Percentiles rank a stretch among this genome's conserved stretches.
These are phyloP conservation scores for Claviceps paspali DNA, from an alignment of 2,329 filamentous ascomycete genomes.

Conservation along the genomic window DNA sequence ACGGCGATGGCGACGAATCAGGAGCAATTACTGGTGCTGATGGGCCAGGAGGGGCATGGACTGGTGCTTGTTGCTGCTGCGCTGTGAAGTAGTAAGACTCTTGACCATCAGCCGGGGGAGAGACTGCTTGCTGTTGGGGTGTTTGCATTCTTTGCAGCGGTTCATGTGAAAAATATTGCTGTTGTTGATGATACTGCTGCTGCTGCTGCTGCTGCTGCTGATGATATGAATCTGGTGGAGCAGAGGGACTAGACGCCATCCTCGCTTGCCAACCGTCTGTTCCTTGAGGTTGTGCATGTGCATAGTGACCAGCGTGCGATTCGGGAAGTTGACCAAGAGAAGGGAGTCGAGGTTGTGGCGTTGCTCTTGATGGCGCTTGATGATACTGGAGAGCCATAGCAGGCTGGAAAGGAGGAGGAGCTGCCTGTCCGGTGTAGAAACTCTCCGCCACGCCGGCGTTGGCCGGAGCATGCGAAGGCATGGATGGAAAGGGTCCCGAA, in stretches of 20 bases:
- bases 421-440: slow-evolving; percentile 62
- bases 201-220: slow-evolving; percentile 11
- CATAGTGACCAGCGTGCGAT: slow-evolving; percentile 26
- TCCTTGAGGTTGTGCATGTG: slow-evolving; percentile 30
- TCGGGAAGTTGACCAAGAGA: slow-evolving; percentile 27
- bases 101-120: slow-evolving; percentile 31
- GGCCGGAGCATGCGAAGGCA: slow-evolving; percentile 38
- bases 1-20: slow-evolving; percentile 33
- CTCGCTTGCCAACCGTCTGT: slow-evolving; percentile 36
- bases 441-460: slow-evolving; percentile 50
- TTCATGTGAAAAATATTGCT: slow-evolving; percentile 13
- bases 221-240: slow-evolving; percentile 16
- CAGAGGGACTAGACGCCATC: slow-evolving; percentile 22
- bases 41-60: slow-evolving; percentile 18
- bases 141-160: slow-evolving; percentile 14
- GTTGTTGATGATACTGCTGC: slow-evolving; percentile 12
- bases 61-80: slow-evolving; percentile 14
- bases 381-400: slow-evolving; percentile 10
- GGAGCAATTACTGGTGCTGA: slow-evolving; percentile 23
- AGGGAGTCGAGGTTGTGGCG: slow-evolving; percentile 27
- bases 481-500: slow-evolving; percentile 54
- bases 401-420: slow-evolving; percentile 18
- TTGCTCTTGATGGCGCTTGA: slow-evolving; percentile 13
- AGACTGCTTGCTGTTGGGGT: slow-evolving; percentile 14
- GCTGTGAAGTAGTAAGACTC: slow-evolving; percentile 43